Percentiles rank a stretch among this genome's conserved stretches.
phyloP scores from a whole-genome alignment of 805 yeast genomes.

The Candida pseudoglaebosa region DNA sequence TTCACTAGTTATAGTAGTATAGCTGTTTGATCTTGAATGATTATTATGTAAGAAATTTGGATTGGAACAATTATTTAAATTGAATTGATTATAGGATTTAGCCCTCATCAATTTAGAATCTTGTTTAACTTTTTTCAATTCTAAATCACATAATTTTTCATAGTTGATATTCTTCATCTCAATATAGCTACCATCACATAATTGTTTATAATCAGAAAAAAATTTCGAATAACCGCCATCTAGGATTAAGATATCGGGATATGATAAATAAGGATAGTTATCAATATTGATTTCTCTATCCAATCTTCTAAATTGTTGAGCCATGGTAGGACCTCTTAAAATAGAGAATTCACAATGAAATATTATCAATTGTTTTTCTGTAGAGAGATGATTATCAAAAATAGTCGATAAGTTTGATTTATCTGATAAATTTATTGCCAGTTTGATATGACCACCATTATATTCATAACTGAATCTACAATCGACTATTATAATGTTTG shows the following conservation, averaged over 20 bases:
- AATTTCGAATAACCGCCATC: slow-evolving; percentile 90
- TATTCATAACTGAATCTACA: slow-evolving; percentile 92
- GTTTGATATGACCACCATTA: slow-evolving; percentile 86
- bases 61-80: not conserved
- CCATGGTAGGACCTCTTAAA: slow-evolving; percentile 92
- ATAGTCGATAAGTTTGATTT: slow-evolving; percentile 65
- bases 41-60: slow-evolving; percentile 12
- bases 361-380: slow-evolving; percentile 51
- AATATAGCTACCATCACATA: slow-evolving; percentile 81
- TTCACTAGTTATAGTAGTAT: slow-evolving; percentile 26
- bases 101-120: slow-evolving; percentile 40
- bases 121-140: slow-evolving; percentile 40
- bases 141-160: slow-evolving; percentile 41
- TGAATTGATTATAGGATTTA: slow-evolving; percentile 28
- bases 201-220: slow-evolving; percentile 50
- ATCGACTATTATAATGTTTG: slow-evolving; percentile 63
- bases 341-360: slow-evolving; percentile 96
- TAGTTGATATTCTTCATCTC: slow-evolving; percentile 63
- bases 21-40: slow-evolving; percentile 21
- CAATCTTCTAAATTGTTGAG: slow-evolving; percentile 74
- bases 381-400: slow-evolving; percentile 20
- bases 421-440: slow-evolving; percentile 74
- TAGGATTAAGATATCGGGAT: slow-evolving; percentile 84
- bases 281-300: slow-evolving; percentile 74
- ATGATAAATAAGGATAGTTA: slow-evolving; percentile 74